A percentile compares a stretch with the other conserved stretches of the same genome.
phyloP scores from a whole-genome alignment of 2,329 filamentous ascomycete species.

The Clonostachys rhizophaga region DNA sequence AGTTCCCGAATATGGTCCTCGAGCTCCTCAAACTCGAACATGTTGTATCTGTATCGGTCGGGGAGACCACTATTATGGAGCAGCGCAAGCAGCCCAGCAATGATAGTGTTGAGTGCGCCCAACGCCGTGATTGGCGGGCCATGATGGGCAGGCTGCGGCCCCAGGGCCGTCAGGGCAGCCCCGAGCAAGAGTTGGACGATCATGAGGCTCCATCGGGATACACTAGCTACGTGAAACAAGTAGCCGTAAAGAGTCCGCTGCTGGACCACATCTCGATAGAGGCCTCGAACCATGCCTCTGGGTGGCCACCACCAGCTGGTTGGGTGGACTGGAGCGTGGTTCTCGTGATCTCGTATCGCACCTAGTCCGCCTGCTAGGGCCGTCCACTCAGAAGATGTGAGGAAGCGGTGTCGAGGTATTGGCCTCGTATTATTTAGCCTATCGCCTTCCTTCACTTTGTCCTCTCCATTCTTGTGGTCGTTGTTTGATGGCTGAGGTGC shows the following conservation, averaged over 20 bases:
- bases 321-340: constrained; percentile 33
- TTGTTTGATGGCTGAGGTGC: too few relatives aligned
- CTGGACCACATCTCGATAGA: constrained; percentile 42
- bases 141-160: constrained; percentile 28
- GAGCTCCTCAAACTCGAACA: constrained; percentile 41
- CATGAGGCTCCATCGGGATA: constrained; percentile 39
- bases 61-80: constrained; percentile 50
- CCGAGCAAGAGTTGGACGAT: constrained; percentile 42
- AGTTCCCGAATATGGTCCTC: constrained; percentile 46
- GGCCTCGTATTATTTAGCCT: too few relatives aligned
- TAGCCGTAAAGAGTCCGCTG: constrained; percentile 38
- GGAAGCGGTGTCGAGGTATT: constrained; percentile 24
- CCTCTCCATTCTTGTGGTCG: too few relatives aligned
- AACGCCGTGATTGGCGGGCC: constrained; percentile 41
- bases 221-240: constrained; percentile 35
- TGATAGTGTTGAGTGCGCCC: constrained; percentile 43
- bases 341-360: constrained; percentile 38
- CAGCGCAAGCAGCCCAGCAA: constrained; percentile 43
- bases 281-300: constrained; percentile 38
- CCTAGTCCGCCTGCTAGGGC: constrained; percentile 42
- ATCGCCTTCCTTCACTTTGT: too few relatives aligned
- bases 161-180: constrained; percentile 43
- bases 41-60: constrained; percentile 43
- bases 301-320: constrained; percentile 38
- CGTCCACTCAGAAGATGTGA: constrained; percentile 38